A percentile compares a stretch with the other conserved stretches of the same genome.
Evolutionary conservation across 1,284 basidiomycete genomes (phyloP).

Genomic region (Pseudozyma hubeiensis): DNA sequence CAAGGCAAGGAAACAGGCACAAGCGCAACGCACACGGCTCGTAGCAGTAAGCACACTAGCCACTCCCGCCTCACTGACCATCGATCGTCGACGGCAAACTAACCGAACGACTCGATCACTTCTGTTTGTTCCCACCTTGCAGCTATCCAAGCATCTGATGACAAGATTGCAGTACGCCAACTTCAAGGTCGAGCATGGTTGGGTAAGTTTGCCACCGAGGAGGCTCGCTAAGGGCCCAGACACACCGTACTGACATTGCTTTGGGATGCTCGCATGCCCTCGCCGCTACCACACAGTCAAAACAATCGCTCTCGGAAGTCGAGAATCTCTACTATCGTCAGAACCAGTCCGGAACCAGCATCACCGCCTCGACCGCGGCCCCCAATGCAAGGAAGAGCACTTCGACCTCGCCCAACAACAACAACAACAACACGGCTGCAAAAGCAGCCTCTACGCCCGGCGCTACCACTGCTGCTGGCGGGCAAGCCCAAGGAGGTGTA

Average conservation of each 20-base stretch:
- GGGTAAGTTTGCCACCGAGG: slow-evolving; percentile 41
- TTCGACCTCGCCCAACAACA: slow-evolving; percentile 36
- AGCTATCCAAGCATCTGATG: slow-evolving; percentile 58
- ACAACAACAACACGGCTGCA: slow-evolving; percentile 14
- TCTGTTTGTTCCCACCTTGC: not conserved
- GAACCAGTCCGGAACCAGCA: slow-evolving; percentile 25
- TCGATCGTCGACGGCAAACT: not conserved
- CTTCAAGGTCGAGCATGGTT: slow-evolving; percentile 67
- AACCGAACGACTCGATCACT: not conserved
- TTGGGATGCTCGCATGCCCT: too few species aligned
- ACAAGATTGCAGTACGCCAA: slow-evolving; percentile 62
- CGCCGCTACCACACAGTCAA: slow-evolving; percentile 32
- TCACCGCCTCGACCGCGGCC: slow-evolving; percentile 1
- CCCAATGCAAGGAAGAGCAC: slow-evolving; percentile 14
- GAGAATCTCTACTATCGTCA: slow-evolving; percentile 65
- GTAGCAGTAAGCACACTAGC: slow-evolving; percentile 32
- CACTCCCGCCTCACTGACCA: too few species aligned
- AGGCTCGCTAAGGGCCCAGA: not conserved
- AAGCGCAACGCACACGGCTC: slow-evolving; percentile 47
- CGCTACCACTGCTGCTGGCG: slow-evolving; percentile 9
- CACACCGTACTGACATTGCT: too few species aligned
- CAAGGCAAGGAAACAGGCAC: slow-evolving; percentile 47
- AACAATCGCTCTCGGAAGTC: slow-evolving; percentile 65
- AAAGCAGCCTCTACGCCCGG: slow-evolving; percentile 29
- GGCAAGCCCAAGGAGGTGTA: slow-evolving; percentile 8